phyloP scores from a whole-genome alignment of 2,329 filamentous ascomycete species.

The Leptographium flavum region DNA sequence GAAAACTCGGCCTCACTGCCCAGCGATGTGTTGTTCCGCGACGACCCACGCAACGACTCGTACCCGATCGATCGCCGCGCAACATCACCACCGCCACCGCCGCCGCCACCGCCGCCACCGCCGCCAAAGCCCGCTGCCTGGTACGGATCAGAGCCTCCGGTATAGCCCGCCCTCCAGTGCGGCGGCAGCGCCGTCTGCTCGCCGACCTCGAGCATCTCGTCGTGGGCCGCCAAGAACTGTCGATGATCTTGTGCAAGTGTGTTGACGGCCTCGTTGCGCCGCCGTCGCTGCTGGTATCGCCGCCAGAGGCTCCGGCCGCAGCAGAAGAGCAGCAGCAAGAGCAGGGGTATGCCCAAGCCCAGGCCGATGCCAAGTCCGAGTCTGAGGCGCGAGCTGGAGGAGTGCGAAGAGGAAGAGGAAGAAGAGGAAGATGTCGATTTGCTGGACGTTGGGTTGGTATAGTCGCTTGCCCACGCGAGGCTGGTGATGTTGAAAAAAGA shows the following conservation, averaged over 20 bases:
- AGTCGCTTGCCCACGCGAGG: slow-evolving; percentile 35
- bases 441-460: slow-evolving; percentile 25
- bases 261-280: slow-evolving; percentile 30
- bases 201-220: slow-evolving; percentile 32
- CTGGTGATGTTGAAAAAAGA: slow-evolving; percentile 44
- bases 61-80: slow-evolving; percentile 28
- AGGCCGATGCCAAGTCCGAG: slow-evolving; percentile 43
- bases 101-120: not conserved
- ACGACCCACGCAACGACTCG: slow-evolving; percentile 28
- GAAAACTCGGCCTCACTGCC: slow-evolving; percentile 5
- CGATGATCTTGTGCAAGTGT: slow-evolving; percentile 34
- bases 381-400: slow-evolving; percentile 39
- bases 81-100: not conserved
- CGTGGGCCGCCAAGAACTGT: slow-evolving; percentile 27
- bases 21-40: not conserved
- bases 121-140: not conserved
- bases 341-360: slow-evolving; percentile 38
- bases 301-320: slow-evolving; percentile 35
- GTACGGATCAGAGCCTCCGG: not conserved
- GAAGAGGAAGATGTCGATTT: slow-evolving; percentile 1
- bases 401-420: slow-evolving; percentile 15
- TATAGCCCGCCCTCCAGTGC: not conserved
- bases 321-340: slow-evolving; percentile 26
- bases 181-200: slow-evolving; percentile 5
- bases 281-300: slow-evolving; percentile 20